Conservation (phyloP, 208 protist genomes). For the Crithidia thermophila region DNA sequence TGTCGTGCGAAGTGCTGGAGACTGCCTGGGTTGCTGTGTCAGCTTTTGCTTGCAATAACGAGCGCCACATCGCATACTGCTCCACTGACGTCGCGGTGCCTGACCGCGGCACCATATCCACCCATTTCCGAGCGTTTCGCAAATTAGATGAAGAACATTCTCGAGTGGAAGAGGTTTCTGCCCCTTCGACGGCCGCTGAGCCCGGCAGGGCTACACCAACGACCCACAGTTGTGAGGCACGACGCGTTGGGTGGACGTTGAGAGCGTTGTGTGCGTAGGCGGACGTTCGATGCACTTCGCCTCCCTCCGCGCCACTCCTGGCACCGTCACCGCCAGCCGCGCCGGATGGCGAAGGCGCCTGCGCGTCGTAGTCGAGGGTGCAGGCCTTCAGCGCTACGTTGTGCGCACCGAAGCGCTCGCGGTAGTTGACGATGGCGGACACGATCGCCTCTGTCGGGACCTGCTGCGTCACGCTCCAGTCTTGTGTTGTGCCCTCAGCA, state of each 20-base stretch:
- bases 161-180: too few relatives aligned
- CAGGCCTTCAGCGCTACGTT: slow-evolving; percentile 29
- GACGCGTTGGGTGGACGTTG: slow-evolving; percentile 32
- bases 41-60: too few relatives aligned
- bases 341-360: too few relatives aligned
- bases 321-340: background rate
- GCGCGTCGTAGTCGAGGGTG: slow-evolving; percentile 11
- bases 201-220: slow-evolving; percentile 23
- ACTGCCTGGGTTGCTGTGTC: too few relatives aligned
- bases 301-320: background rate
- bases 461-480: slow-evolving; percentile 38
- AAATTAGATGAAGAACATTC: too few relatives aligned
- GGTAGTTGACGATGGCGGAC: slow-evolving; percentile 24
- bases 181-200: background rate
- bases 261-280: slow-evolving; percentile 36
- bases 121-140: slow-evolving; percentile 34
- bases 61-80: slow-evolving; percentile 27
- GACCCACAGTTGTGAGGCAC: slow-evolving; percentile 33
- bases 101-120: slow-evolving; percentile 27
- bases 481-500: background rate
- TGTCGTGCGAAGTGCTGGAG: too few relatives aligned
- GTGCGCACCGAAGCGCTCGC: slow-evolving; percentile 33
- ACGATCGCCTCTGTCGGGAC: slow-evolving; percentile 21
- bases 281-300: slow-evolving; percentile 24
- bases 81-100: slow-evolving; percentile 20